Evolutionary conservation across 1,139 yeast species (phyloP).

Genomic region (Hansenula sp.): DNA sequence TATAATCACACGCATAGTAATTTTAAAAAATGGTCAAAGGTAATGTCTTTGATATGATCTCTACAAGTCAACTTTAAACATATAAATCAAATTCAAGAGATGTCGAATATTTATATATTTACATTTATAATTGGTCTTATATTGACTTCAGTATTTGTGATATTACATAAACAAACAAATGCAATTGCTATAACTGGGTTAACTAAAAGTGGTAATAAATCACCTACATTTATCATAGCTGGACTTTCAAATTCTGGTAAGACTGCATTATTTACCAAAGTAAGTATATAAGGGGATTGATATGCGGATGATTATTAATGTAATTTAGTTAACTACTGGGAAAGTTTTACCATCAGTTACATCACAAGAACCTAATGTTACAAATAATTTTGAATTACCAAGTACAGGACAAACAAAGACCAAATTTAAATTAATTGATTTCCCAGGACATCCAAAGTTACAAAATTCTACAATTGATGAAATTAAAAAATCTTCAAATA

Average conservation of each 20-base stretch:
- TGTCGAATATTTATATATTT: conserved; percentile 3
- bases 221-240: conserved; percentile 61
- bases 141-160: conserved; percentile 18
- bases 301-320: not conserved
- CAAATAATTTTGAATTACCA: conserved; percentile 32
- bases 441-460: conserved; percentile 83
- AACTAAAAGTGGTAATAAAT: conserved; percentile 23
- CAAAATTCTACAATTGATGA: conserved; percentile 44
- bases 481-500: conserved; percentile 37
- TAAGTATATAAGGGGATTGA: not conserved
- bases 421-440: conserved; percentile 56
- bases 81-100: not conserved
- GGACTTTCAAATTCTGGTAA: conserved; percentile 79
- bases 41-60: too few relatives aligned
- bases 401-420: conserved; percentile 23
- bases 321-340: conserved; percentile 13
- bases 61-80: not conserved
- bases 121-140: conserved; percentile 21
- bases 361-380: conserved; percentile 39
- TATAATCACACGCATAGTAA: too few relatives aligned
- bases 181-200: conserved; percentile 21
- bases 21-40: too few relatives aligned
- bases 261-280: conserved; percentile 50
- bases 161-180: conserved; percentile 20
- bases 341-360: conserved; percentile 35